A percentile compares a stretch with the other conserved stretches of the same genome.
Evolutionary conservation across 1,284 basidiomycete genomes (phyloP).

Genomic region (Fomitiporia mediterranea): DNA sequence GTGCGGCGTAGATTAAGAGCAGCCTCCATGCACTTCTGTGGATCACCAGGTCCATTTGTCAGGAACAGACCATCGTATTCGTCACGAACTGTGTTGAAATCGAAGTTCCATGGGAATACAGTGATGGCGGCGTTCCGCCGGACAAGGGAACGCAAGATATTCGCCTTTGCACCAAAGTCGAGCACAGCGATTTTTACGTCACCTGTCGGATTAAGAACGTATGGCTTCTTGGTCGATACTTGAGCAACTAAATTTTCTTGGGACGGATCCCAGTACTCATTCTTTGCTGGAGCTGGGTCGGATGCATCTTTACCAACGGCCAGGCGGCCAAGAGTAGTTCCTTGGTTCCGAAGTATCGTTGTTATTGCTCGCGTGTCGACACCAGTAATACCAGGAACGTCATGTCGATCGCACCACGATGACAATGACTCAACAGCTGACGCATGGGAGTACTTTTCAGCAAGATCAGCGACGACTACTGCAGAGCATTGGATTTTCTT

Average conservation of each 20-base stretch:
- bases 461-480: conserved; percentile 92
- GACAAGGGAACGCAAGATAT: conserved; percentile 91
- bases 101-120: conserved; percentile 95
- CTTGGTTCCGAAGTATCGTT: conserved; percentile 89
- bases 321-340: conserved; percentile 92
- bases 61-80: conserved; percentile 95
- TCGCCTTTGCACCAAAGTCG: conserved; percentile 97
- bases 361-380: conserved; percentile 98
- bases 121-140: conserved; percentile 90
- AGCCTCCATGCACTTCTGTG: conserved; percentile 85
- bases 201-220: conserved; percentile 83
- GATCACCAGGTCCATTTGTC: conserved; percentile 95
- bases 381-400: conserved; percentile 91
- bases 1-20: conserved; percentile 77
- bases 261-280: conserved; percentile 91
- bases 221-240: conserved; percentile 83
- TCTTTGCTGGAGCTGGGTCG: conserved; percentile 50
- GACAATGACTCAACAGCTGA: conserved; percentile 90
- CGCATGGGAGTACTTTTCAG: conserved; percentile 94
- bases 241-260: conserved; percentile 91
- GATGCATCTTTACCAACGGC: conserved; percentile 77
- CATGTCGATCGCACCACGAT: conserved; percentile 89
- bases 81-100: conserved; percentile 89
- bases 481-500: conserved; percentile 87
- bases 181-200: conserved; percentile 92